Conservation (phyloP, 306 rosid genomes). For the Rubus parviflorus region DNA sequence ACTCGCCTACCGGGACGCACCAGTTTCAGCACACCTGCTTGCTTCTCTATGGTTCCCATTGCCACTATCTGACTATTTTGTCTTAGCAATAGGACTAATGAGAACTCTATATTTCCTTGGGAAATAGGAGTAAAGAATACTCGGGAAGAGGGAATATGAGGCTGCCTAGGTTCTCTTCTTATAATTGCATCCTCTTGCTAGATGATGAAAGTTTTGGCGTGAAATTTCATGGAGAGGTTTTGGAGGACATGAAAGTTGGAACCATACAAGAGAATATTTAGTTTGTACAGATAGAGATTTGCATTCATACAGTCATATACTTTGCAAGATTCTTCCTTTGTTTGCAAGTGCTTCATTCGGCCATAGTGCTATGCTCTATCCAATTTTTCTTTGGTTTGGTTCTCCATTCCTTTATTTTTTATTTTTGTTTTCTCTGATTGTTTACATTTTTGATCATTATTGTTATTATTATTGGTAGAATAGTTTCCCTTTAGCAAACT, state of each 20-base stretch:
- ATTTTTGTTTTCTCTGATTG: background rate
- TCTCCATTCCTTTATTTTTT: background rate
- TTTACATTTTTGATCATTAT: background rate
- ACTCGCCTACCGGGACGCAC: conserved; percentile 55
- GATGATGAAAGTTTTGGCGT: background rate
- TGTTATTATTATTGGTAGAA: background rate
- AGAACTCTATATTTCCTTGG: background rate
- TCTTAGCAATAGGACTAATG: background rate
- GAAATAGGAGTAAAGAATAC: conserved; percentile 1
- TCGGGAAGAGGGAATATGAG: conserved; percentile 21
- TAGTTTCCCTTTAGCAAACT: background rate
- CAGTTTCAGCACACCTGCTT: conserved; percentile 49
- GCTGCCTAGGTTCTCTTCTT: background rate
- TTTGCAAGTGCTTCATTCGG: background rate
- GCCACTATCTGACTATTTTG: background rate
- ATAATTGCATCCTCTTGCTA: background rate
- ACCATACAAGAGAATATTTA: background rate
- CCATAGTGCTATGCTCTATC: conserved; percentile 4
- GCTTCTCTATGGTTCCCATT: conserved; percentile 33
- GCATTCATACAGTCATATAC: background rate
- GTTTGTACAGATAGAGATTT: conserved; percentile 1
- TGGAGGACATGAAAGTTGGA: background rate
- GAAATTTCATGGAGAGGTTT: conserved; percentile 1
- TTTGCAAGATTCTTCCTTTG: background rate
- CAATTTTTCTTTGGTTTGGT: background rate